A percentile compares a stretch with the other conserved stretches of the same genome.
phyloP scores from a whole-genome alignment of 2,329 filamentous ascomycete genomes.

The Aciculosporium take region DNA sequence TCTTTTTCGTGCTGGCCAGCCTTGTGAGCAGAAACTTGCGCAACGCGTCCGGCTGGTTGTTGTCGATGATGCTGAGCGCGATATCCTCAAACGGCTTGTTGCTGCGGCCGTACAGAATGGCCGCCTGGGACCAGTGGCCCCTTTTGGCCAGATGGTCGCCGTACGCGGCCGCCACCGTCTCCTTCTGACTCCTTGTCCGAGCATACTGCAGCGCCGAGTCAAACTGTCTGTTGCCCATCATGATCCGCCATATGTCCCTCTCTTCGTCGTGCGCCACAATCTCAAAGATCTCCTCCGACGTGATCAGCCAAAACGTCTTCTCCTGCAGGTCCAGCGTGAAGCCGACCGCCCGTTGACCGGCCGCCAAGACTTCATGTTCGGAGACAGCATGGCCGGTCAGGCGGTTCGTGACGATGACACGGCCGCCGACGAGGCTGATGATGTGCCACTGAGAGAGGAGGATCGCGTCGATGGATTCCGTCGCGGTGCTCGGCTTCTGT shows the following conservation, averaged over 20 bases:
- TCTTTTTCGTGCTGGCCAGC: constrained; percentile 66
- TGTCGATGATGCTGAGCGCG: constrained; percentile 78
- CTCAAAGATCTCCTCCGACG: constrained; percentile 80
- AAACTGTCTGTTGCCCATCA: constrained; percentile 76
- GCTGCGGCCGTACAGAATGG: constrained; percentile 81
- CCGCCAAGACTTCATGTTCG: constrained; percentile 72
- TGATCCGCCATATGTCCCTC: constrained; percentile 86
- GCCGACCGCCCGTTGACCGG: constrained; percentile 66
- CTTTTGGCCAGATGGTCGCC: constrained; percentile 77
- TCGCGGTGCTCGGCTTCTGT: constrained; percentile 41
- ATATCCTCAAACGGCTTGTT: constrained; percentile 97
- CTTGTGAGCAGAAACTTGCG: constrained; percentile 82
- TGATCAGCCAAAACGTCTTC: constrained; percentile 96
- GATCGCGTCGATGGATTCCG: constrained; percentile 62
- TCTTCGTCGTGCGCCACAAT: constrained; percentile 83
- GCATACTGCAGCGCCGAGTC: constrained; percentile 80
- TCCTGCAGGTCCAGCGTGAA: constrained; percentile 83
- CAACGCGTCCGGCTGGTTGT: constrained; percentile 76
- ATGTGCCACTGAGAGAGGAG: constrained; percentile 90
- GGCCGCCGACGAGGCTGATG: constrained; percentile 64
- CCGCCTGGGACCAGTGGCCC: constrained; percentile 73
- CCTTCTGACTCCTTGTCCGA: constrained; percentile 64
- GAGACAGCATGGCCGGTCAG: constrained; percentile 77
- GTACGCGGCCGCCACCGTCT: constrained; percentile 80
- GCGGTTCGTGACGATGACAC: constrained; percentile 73